Conservation (phyloP, 257 asterid species). For the Solanum lycopersicoides region DNA sequence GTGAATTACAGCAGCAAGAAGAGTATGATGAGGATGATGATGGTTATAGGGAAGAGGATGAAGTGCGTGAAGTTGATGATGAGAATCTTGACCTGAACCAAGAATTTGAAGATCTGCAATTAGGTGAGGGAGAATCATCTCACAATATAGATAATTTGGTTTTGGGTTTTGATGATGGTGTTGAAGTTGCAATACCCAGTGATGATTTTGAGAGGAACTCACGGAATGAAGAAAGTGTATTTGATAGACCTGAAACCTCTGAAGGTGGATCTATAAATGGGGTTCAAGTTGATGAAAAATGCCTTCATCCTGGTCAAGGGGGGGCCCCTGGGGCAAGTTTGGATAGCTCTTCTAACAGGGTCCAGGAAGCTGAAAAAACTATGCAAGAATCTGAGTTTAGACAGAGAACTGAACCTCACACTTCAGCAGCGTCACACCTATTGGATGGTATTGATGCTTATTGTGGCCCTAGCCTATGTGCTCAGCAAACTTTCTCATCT, state of each 20-base stretch:
- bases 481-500: conserved; percentile 30
- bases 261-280: conserved; percentile 31
- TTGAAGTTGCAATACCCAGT: conserved; percentile 77
- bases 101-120: conserved; percentile 50
- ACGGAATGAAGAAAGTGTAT: conserved; percentile 33
- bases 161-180: conserved; percentile 88
- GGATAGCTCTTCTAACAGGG: conserved; percentile 20
- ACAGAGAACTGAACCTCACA: conserved; percentile 16
- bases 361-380: conserved; percentile 24
- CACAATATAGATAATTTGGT: conserved; percentile 58
- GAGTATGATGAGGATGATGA: conserved; percentile 93
- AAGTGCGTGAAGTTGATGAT: conserved; percentile 62
- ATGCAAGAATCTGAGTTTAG: conserved; percentile 33
- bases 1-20: conserved; percentile 62
- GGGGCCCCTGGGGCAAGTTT: conserved; percentile 23
- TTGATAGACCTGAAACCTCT: conserved; percentile 36
- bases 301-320: conserved; percentile 28
- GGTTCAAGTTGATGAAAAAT: conserved; percentile 39
- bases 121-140: conserved; percentile 44
- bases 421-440: conserved; percentile 22
- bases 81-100: conserved; percentile 50
- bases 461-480: conserved; percentile 15
- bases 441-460: conserved; percentile 26
- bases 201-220: conserved; percentile 61
- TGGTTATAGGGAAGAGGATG: conserved; percentile 88